These are phyloP conservation scores for Pholiota conissans DNA, from an alignment of 768 basidiomycete genomes.

Conservation along the genomic window DNA sequence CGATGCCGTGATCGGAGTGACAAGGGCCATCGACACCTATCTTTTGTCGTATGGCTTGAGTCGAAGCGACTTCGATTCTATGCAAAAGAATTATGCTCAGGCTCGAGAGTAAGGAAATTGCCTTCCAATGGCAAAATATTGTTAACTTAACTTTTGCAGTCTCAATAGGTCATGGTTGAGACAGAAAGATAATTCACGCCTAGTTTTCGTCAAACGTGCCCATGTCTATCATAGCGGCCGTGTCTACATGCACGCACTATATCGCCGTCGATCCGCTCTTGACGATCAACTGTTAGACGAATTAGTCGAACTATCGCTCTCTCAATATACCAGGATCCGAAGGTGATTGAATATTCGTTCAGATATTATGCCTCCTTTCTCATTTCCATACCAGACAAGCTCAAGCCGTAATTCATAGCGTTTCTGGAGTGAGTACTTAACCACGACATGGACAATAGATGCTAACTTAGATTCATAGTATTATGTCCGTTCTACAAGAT, in stretches of 20 bases:
- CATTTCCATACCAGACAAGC: slow-evolving; percentile 49
- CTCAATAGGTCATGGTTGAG: slow-evolving; percentile 65
- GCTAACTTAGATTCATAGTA: slow-evolving; percentile 39
- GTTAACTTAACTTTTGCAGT: slow-evolving; percentile 30
- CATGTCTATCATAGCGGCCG: slow-evolving; percentile 77
- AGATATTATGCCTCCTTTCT: background rate
- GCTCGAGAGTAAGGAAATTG: slow-evolving; percentile 54
- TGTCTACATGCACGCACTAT: slow-evolving; percentile 74
- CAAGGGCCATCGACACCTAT: slow-evolving; percentile 74
- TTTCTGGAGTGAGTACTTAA: slow-evolving; percentile 55
- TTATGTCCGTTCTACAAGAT: slow-evolving; percentile 70
- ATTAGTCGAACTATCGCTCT: slow-evolving; percentile 73
- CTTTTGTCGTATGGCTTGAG: slow-evolving; percentile 71
- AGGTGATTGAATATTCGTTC: slow-evolving; percentile 44
- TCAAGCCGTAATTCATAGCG: slow-evolving; percentile 63
- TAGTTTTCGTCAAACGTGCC: slow-evolving; percentile 75
- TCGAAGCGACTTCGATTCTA: slow-evolving; percentile 53
- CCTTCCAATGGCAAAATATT: background rate
- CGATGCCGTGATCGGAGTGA: slow-evolving; percentile 77
- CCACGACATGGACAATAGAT: background rate
- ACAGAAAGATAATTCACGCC: slow-evolving; percentile 75
- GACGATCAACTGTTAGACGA: slow-evolving; percentile 71
- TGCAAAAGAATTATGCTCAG: slow-evolving; percentile 69
- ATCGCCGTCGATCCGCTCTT: slow-evolving; percentile 70
- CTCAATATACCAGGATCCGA: slow-evolving; percentile 76